Evolutionary conservation across 1,139 yeast genomes (phyloP).

Genomic region (Saccharomyces hybrid): DNA sequence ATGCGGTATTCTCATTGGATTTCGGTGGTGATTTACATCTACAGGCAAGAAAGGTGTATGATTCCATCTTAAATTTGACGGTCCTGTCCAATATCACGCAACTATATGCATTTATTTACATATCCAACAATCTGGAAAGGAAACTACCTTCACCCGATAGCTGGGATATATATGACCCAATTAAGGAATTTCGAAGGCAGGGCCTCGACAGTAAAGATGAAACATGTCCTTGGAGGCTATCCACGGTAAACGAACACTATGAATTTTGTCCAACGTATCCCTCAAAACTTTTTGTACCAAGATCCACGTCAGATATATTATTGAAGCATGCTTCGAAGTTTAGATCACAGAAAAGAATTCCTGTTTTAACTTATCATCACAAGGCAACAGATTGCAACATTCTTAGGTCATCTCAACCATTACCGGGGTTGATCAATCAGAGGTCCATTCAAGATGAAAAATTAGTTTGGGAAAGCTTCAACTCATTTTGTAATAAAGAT

Average conservation of each 20-base stretch:
- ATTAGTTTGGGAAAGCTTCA: constrained; percentile 63
- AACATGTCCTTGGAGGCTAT: constrained; percentile 54
- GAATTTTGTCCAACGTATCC: constrained; percentile 76
- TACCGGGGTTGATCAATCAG: constrained; percentile 83
- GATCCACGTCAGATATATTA: constrained; percentile 68
- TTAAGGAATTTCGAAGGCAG: constrained; percentile 59
- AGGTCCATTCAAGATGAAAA: constrained; percentile 89
- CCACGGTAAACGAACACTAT: constrained; percentile 58
- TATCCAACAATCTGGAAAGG: constrained; percentile 51
- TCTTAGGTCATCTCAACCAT: constrained; percentile 85
- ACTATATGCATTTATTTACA: constrained; percentile 63
- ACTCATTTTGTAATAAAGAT: constrained; percentile 2
- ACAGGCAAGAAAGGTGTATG: constrained; percentile 63
- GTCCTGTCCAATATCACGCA: constrained; percentile 47
- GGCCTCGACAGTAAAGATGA: constrained; percentile 36
- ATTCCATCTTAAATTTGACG: constrained; percentile 59
- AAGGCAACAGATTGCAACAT: constrained; percentile 67
- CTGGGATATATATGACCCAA: constrained; percentile 64
- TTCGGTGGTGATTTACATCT: constrained; percentile 43
- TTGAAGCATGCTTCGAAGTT: constrained; percentile 76
- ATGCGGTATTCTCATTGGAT: constrained; percentile 75
- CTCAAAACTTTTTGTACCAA: constrained; percentile 56
- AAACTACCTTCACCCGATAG: constrained; percentile 39
- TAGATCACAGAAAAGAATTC: constrained; percentile 78
- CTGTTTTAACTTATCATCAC: constrained; percentile 73